These are phyloP conservation scores for Shiraia sp. DNA, from an alignment of 2,329 filamentous ascomycete genomes.

Conservation along the genomic window DNA sequence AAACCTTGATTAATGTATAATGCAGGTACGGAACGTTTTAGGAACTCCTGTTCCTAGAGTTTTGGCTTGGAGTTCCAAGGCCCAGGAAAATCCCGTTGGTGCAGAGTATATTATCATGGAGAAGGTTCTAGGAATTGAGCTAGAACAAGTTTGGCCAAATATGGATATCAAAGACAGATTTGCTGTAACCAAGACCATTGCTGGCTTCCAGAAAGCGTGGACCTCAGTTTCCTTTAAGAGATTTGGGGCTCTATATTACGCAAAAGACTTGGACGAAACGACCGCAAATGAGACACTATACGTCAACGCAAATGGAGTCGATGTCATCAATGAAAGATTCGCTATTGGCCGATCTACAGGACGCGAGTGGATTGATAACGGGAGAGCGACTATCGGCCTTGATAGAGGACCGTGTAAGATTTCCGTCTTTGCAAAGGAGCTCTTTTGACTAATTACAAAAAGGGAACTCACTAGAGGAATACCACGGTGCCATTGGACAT, in stretches of 20 bases:
- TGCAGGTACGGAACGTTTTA: slow-evolving; percentile 33
- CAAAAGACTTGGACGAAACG: slow-evolving; percentile 28
- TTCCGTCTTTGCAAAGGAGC: slow-evolving; percentile 5
- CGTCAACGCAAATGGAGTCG: slow-evolving; percentile 16
- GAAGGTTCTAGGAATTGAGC: slow-evolving; percentile 30
- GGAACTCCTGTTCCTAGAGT: slow-evolving; percentile 38
- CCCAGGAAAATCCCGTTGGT: slow-evolving; percentile 30
- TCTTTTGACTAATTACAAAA: slow-evolving; percentile 15
- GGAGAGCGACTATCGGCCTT: slow-evolving; percentile 31
- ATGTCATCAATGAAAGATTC: slow-evolving; percentile 32
- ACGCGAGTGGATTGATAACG: slow-evolving; percentile 38
- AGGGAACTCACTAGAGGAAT: slow-evolving; percentile 38
- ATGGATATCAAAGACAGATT: slow-evolving; percentile 29
- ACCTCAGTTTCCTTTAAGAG: slow-evolving; percentile 33
- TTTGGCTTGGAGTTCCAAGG: slow-evolving; percentile 37
- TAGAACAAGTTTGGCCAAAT: slow-evolving; percentile 34
- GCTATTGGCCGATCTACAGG: slow-evolving; percentile 44
- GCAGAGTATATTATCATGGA: slow-evolving; percentile 43
- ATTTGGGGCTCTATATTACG: slow-evolving; percentile 35
- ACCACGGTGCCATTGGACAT: slow-evolving; percentile 37
- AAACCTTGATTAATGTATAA: slow-evolving; percentile 4
- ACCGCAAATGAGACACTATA: slow-evolving; percentile 16
- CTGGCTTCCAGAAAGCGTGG: slow-evolving; percentile 35
- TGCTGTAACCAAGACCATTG: slow-evolving; percentile 32
- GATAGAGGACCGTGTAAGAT: slow-evolving; percentile 46